Percentiles rank a stretch among this genome's conserved stretches.
Evolutionary conservation across 768 basidiomycete species (phyloP).

Genomic region (Tulasnella sp.): DNA sequence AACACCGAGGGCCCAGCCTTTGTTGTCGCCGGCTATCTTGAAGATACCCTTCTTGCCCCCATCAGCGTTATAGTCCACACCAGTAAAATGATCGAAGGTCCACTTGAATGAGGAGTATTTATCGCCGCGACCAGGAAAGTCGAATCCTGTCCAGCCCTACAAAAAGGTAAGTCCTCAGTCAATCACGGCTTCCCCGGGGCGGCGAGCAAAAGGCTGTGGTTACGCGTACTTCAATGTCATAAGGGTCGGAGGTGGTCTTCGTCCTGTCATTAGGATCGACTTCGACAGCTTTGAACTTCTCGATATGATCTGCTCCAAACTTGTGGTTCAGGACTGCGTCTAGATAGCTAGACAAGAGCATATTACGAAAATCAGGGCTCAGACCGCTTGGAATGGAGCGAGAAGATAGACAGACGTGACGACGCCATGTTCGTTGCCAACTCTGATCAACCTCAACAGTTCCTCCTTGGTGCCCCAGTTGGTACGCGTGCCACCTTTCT

Average conservation of each 20-base stretch:
- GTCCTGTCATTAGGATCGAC: constrained; percentile 13
- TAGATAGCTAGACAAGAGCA: constrained; percentile 1
- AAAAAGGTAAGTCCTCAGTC: background rate
- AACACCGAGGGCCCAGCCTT: constrained; percentile 29
- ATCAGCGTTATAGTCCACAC: constrained; percentile 30
- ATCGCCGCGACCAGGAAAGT: constrained; percentile 30
- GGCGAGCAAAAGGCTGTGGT: too few species aligned
- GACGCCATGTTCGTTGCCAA: constrained; percentile 28
- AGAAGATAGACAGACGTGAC: constrained; percentile 24
- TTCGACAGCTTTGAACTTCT: constrained; percentile 24
- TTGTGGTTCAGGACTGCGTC: constrained; percentile 31
- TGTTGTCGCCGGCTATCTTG: constrained; percentile 31
- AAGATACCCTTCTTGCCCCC: constrained; percentile 26
- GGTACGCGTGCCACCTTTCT: constrained; percentile 21
- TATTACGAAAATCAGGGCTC: background rate
- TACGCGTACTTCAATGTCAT: constrained; percentile 28
- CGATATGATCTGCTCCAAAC: constrained; percentile 30
- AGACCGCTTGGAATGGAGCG: background rate
- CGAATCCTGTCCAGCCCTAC: constrained; percentile 25
- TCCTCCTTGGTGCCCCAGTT: constrained; percentile 34
- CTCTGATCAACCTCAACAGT: constrained; percentile 27
- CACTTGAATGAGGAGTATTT: constrained; percentile 20
- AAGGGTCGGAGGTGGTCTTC: constrained; percentile 25
- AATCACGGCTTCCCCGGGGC: background rate
- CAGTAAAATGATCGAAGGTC: constrained; percentile 26